Evolutionary conservation across 208 protist genomes (phyloP), one percentile per base, ranked within the genome.

Genomic region (Borovskyia barvae): DNA sequence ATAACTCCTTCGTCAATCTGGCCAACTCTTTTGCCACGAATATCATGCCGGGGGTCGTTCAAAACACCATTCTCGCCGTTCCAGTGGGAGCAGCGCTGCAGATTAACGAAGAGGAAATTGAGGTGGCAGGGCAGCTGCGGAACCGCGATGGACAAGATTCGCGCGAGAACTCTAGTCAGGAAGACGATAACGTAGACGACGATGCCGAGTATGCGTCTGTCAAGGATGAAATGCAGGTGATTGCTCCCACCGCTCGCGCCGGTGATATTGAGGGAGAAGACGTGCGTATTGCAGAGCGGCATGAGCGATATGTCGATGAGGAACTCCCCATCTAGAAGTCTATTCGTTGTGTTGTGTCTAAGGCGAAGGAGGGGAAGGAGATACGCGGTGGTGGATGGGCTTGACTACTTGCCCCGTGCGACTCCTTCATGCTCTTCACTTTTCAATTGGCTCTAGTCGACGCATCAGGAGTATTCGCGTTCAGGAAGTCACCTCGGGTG

Each of bases 11-110:
- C 33, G 66, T 49, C 2, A 67, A 72, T n/a, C 41, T 82, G 11
- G 73, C 76, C 22, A 77, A 64, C 41, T 81, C 77, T 8, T 75
- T 75, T 22, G 72, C 75, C 2, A 82, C 48, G 5, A 79, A 80
- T 43, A 40, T 71, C 9, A 68, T 70, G 11, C 47, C 64, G 1
- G 73, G 60, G 7, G 49, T 79, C 20, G 50, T 75, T 32, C 59
- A 77, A 14, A 59, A 62, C 30, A 63, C 61, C n/a, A 69, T 86
- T 8, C 20, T 86, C 5, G 49, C 64, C 12, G 37, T 53, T 3
- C 40, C 49, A 24, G 24, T 53, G 1, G 56, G 40, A 4, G 17
- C 47, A 2, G 11, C 49, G 25, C 20, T 59, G n/a, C 30, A 24
- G 19, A 14, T 47, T 19, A 15, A 22, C 15, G 47, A 40, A 0